Evolutionary conservation across 495 filamentous ascomycete species (phyloP), one percentile per base, ranked within the genome.

Genomic region (Aspergillus steynii): DNA sequence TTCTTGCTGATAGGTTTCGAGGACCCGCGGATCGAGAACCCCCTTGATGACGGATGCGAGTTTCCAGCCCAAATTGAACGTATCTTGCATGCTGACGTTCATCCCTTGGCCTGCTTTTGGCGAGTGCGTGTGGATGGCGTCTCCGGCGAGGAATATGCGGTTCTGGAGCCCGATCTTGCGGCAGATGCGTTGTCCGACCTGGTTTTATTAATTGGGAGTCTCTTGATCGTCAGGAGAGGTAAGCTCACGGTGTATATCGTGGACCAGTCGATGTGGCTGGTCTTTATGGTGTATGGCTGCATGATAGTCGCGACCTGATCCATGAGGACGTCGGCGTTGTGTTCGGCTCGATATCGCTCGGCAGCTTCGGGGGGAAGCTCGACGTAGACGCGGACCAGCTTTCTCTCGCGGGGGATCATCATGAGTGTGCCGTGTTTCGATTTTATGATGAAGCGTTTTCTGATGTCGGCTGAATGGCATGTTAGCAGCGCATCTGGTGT

Each of bases 51-150:
- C 72, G 15, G 76, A 67, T 6, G 73, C 73, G 8, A 85, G 61
- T 62, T 85, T 84, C 81, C 82, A 85, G 0, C 66, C 66, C 0
- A 85, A 69, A 56, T 83, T 83, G n/a, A 79, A 77, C 6, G 78
- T 75, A 58, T 85, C 82, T 50, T 82, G 77, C n/a, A 85, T 67
- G 4, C 78, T 79, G 0, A 78, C 77, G 62, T 84, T 85, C 79
- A 83, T 77, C 4, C 82, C 82, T 57, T 85, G 82, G 0, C 79
- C 82, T 27, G 74, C 81, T 9, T 74, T 77, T 4, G 77, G 79
- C 7, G 70, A 74, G 61, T 83, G 82, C 0, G 79, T 84, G 55
- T 85, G 81, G 27, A 73, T 76, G 1, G 82, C 80, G 68, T 85
- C 82, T 1, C 82, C 82, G 10, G 78, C 77, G 7, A 85, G 68